A percentile compares a stretch with the other conserved stretches of the same genome.
phyloP scores from a whole-genome alignment of 2,329 filamentous ascomycete species.

The Huntiella moniliformis region DNA sequence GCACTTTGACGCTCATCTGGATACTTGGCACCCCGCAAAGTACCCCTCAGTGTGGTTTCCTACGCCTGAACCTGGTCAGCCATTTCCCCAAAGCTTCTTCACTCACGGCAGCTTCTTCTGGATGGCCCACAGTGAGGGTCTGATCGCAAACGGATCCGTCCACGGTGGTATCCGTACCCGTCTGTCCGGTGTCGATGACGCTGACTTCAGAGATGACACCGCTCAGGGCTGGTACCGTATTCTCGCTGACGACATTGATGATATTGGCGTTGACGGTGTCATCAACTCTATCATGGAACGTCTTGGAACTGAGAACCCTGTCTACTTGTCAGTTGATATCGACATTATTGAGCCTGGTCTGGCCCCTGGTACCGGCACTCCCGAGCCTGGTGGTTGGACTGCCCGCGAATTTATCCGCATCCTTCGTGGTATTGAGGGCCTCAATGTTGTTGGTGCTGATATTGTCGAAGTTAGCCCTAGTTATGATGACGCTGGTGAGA shows the following conservation, averaged over 20 bases:
- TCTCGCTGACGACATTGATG: slow-evolving; percentile 72
- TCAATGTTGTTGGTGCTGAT: slow-evolving; percentile 80
- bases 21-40: slow-evolving; percentile 68
- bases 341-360: slow-evolving; percentile 60
- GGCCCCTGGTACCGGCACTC: slow-evolving; percentile 63
- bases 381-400: slow-evolving; percentile 81
- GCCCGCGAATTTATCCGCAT: slow-evolving; percentile 74
- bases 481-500: slow-evolving; percentile 61
- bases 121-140: slow-evolving; percentile 62
- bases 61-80: slow-evolving; percentile 18
- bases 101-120: slow-evolving; percentile 88
- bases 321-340: slow-evolving; percentile 68
- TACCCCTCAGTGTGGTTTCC: slow-evolving; percentile 60
- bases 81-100: slow-evolving; percentile 35
- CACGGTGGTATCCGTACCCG: slow-evolving; percentile 71
- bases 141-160: slow-evolving; percentile 57
- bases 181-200: slow-evolving; percentile 42
- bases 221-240: slow-evolving; percentile 60
- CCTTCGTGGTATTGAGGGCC: slow-evolving; percentile 56
- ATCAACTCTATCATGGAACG: slow-evolving; percentile 50
- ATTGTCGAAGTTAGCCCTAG: slow-evolving; percentile 74
- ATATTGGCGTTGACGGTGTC: slow-evolving; percentile 53
- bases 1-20: slow-evolving; percentile 61
- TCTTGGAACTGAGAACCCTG: slow-evolving; percentile 55
- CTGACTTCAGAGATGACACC: slow-evolving; percentile 50